A percentile compares a stretch with the other conserved stretches of the same genome.
phyloP scores from a whole-genome alignment of 2,329 filamentous ascomycete species.

The Aphanocladium album region DNA sequence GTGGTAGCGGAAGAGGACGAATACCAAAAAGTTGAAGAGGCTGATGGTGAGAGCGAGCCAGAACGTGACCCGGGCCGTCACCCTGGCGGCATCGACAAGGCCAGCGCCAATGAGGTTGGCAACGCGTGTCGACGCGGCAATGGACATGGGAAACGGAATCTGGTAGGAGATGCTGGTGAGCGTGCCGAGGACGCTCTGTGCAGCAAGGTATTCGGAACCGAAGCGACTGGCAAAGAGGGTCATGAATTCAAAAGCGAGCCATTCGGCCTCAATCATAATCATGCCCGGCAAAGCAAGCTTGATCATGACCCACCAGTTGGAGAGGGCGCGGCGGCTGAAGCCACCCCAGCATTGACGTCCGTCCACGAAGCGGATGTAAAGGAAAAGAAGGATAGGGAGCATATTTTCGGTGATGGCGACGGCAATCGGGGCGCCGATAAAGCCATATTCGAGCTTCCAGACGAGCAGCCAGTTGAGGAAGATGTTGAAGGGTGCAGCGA shows the following conservation, averaged over 20 bases:
- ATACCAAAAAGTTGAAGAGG: conserved; percentile 67
- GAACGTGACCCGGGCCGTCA: conserved; percentile 68
- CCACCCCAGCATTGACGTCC: conserved; percentile 82
- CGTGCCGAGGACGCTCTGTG: conserved; percentile 79
- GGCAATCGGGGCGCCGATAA: conserved; percentile 76
- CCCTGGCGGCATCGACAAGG: conserved; percentile 73
- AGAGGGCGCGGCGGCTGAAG: conserved; percentile 63
- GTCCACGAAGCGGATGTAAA: conserved; percentile 70
- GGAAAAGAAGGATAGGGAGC: conserved; percentile 68
- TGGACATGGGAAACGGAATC: conserved; percentile 85
- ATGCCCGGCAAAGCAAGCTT: conserved; percentile 82
- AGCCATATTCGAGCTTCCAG: conserved; percentile 64
- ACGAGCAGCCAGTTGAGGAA: conserved; percentile 76
- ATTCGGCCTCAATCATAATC: conserved; percentile 92
- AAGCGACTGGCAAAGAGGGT: conserved; percentile 79
- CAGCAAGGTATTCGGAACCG: conserved; percentile 73
- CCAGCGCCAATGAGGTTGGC: conserved; percentile 90
- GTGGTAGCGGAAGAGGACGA: conserved; percentile 62
- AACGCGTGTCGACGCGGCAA: conserved; percentile 81
- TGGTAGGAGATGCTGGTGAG: conserved; percentile 79
- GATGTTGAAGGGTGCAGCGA: conserved; percentile 72
- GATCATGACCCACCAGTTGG: conserved; percentile 79
- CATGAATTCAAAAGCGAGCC: conserved; percentile 85
- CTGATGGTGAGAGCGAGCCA: conserved; percentile 65
- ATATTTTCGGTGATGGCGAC: conserved; percentile 74